These are phyloP conservation scores for Penicilliopsis zonata DNA, from an alignment of 495 filamentous ascomycete species.

Conservation along the genomic window DNA sequence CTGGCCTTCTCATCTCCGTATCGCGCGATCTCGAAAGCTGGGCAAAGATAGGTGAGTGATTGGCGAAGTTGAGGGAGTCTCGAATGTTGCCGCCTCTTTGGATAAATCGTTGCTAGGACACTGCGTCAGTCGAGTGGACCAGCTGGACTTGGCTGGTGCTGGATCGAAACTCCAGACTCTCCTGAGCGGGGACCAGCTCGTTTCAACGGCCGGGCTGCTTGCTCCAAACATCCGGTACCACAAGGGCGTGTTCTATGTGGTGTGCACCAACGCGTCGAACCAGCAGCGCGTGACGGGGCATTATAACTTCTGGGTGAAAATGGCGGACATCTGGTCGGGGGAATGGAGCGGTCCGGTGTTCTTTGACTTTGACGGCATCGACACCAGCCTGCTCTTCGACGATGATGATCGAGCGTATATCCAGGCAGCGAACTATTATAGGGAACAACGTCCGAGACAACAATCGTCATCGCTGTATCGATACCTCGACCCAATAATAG, in stretches of 20 bases:
- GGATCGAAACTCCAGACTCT: too few species aligned
- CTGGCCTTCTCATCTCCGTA: constrained; percentile 25
- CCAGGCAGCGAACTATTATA: too few species aligned
- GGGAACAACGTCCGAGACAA: too few species aligned
- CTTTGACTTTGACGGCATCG: constrained; percentile 18
- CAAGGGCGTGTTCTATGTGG: constrained; percentile 24
- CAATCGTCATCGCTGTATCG: too few species aligned
- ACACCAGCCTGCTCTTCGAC: constrained; percentile 14
- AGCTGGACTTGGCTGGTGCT: too few species aligned
- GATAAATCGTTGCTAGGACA: too few species aligned
- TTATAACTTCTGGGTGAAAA: constrained; percentile 20
- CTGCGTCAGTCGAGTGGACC: too few species aligned
- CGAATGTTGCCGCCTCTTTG: too few species aligned
- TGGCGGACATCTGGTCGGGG: constrained; percentile 10
- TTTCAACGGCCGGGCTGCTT: constrained; percentile 7
- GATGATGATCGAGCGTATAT: constrained; percentile 15
- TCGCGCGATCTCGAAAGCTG: constrained; percentile 20
- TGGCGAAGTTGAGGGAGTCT: too few species aligned
- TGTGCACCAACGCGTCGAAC: constrained; percentile 15
- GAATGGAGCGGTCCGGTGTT: constrained; percentile 19
- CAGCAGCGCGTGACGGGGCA: not conserved
- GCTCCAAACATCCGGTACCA: constrained; percentile 16
- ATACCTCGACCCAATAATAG: too few species aligned
- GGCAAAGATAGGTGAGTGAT: constrained; percentile 13
- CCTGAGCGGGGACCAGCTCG: constrained; percentile 1